phyloP scores from a whole-genome alignment of 108 stramenopile genomes.

The Skeletonema costatum region DNA sequence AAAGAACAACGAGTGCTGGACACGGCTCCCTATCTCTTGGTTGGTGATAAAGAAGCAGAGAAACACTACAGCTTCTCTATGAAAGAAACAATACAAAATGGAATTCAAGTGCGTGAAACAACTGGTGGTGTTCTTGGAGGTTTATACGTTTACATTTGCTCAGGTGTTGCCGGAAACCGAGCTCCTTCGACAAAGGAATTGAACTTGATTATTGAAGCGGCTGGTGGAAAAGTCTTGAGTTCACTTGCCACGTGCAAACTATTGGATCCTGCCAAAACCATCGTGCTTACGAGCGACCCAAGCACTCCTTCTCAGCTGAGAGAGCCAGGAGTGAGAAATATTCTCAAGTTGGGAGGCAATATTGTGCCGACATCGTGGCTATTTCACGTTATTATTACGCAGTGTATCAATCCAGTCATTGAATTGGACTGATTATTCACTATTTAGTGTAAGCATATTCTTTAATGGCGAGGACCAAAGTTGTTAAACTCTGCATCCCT shows the following conservation, averaged over 20 bases:
- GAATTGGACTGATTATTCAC: background rate
- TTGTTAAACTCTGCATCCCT: constrained; percentile 4
- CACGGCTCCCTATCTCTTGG: constrained; percentile 38
- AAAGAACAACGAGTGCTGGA: constrained; percentile 30
- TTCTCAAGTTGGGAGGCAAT: constrained; percentile 19
- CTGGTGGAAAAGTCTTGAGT: constrained; percentile 51
- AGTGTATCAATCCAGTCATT: constrained; percentile 11
- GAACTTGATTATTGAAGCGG: constrained; percentile 50
- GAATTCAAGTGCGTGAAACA: constrained; percentile 25
- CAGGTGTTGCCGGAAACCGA: constrained; percentile 60
- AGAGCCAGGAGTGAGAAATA: constrained; percentile 24
- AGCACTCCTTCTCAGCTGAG: constrained; percentile 25
- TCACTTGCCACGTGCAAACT: constrained; percentile 12
- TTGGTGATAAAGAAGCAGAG: constrained; percentile 55
- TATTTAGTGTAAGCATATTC: background rate
- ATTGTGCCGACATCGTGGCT: constrained; percentile 33
- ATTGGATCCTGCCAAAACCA: constrained; percentile 30
- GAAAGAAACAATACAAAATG: constrained; percentile 50
- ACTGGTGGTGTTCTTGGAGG: constrained; percentile 47
- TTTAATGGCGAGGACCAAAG: constrained; percentile 13
- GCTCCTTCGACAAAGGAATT: constrained; percentile 57
- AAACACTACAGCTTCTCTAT: constrained; percentile 56
- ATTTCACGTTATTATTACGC: constrained; percentile 42
- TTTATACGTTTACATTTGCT: constrained; percentile 47
- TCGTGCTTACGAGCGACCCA: constrained; percentile 42